A percentile compares a stretch with the other conserved stretches of the same genome.
Conservation (phyloP, 345 rosid genomes). For the Citrus glauca region DNA sequence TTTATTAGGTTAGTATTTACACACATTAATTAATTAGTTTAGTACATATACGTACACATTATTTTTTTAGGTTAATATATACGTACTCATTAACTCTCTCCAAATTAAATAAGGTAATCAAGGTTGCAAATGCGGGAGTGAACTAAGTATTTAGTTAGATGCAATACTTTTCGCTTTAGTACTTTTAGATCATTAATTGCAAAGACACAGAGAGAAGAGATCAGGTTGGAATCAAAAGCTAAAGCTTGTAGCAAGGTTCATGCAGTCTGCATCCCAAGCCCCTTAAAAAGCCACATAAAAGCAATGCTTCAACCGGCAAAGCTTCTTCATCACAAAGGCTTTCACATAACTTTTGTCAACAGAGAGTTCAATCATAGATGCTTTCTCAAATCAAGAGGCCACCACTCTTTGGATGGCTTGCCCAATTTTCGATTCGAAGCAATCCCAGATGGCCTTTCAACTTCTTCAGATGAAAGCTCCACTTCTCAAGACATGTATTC, state of each 20-base stretch:
- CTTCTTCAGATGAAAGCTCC: neutral
- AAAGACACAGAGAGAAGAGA: neutral
- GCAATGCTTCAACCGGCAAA: neutral
- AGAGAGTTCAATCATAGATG: neutral
- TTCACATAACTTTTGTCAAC: neutral
- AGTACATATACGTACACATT: too few relatives aligned
- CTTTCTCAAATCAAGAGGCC: neutral
- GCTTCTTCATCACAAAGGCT: neutral
- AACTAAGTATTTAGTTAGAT: too few relatives aligned
- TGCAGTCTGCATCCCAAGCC: neutral
- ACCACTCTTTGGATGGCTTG: neutral
- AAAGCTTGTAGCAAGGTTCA: neutral
- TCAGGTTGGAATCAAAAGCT: neutral
- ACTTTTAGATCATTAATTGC: too few relatives aligned
- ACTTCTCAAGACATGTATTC: neutral
- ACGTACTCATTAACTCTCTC: too few relatives aligned
- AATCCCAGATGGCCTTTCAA: neutral
- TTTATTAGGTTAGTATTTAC: too few relatives aligned
- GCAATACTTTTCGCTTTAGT: too few relatives aligned
- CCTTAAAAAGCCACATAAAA: neutral
- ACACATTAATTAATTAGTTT: too few relatives aligned
- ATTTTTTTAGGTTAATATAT: too few relatives aligned
- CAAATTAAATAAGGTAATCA: too few relatives aligned
- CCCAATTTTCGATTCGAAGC: neutral
- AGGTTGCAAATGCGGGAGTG: too few relatives aligned